Evolutionary conservation across 129 eudicot genomes (phyloP), one percentile per base, ranked within the genome.

Genomic region (Cynara cardunculus): DNA sequence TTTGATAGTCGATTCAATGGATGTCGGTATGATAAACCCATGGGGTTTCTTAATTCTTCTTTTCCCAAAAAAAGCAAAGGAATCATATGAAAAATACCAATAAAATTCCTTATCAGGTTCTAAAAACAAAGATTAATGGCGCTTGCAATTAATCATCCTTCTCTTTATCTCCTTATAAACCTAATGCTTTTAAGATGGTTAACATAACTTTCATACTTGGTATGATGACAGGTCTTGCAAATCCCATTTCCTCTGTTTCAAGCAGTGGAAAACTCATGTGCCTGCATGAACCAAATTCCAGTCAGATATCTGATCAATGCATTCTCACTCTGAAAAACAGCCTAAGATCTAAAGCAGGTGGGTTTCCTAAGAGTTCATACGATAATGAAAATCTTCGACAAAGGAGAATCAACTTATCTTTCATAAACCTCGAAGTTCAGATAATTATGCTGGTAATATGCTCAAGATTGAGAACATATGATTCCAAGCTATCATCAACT

Each of bases 281-380:
- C 98, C 98, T 94, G 98, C 98, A 94, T 92, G 96, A 92, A 92
- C 91, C 98, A 94, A 91, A 87, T 88, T 88, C 89, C 86, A 79
- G 93, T 91, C 91, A 91, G 95, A 88, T 79, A 87, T 84, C 85
- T 75, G 77, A 81, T 83, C 81, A 76, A 77, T 71, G 79, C 85
- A 41, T 73, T 73, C 53, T 66, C 72, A 75, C 70, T 81, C 62
- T 49, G 22, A 49, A 49, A 49, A 56, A n/a, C 65, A 56, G 24
- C 65, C 65, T 6, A 56, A 56, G 9, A 56, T 56, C 65, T 56
- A 56, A 56, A 56, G 10, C 65, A 64, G 70, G 80, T 61, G 26
- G 78, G 68, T 82, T 27, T 37, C 12, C 28, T 0, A 66, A 39
- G 80, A 80, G 72, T 69, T 32, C 21, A 32, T 30, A 68, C 16